Percentiles rank a stretch among this genome's conserved stretches.
Conservation (phyloP, 306 rosid species). For the Myrica gale region DNA sequence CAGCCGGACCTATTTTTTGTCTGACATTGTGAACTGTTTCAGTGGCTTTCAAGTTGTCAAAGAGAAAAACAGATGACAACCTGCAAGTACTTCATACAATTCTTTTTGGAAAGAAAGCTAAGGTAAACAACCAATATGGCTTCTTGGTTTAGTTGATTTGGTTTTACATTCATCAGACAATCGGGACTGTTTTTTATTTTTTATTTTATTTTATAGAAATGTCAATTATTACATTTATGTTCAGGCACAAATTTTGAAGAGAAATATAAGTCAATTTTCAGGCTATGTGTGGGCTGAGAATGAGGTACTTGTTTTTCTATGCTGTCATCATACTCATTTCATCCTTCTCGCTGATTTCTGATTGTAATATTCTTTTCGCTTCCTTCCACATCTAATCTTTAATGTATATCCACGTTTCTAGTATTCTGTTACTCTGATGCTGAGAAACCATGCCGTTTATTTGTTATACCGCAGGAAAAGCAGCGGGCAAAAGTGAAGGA, state of each 20-base stretch:
- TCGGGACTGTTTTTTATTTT: neutral
- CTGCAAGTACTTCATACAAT: slow-evolving; percentile 76
- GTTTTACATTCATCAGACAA: neutral
- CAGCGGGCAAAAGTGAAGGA: slow-evolving; percentile 77
- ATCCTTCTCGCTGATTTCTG: neutral
- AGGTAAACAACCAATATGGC: slow-evolving; percentile 43
- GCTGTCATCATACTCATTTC: neutral
- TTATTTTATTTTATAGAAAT: slow-evolving; percentile 6
- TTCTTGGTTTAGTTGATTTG: slow-evolving; percentile 9
- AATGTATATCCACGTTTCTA: neutral
- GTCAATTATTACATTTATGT: slow-evolving; percentile 25
- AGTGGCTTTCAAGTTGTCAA: slow-evolving; percentile 93
- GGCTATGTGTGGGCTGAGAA: slow-evolving; percentile 86
- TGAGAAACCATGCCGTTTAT: slow-evolving; percentile 8
- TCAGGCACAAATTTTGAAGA: slow-evolving; percentile 68
- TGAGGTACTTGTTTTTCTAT: slow-evolving; percentile 48
- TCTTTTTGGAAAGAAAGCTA: slow-evolving; percentile 82
- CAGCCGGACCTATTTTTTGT: slow-evolving; percentile 27
- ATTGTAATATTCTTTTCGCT: neutral
- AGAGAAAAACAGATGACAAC: slow-evolving; percentile 90
- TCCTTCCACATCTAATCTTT: neutral
- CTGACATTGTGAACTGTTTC: slow-evolving; percentile 47
- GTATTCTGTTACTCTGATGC: neutral
- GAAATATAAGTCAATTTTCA: slow-evolving; percentile 73
- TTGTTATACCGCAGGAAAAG: slow-evolving; percentile 55